Conservation (phyloP, 352 stramenopile genomes). For the Blastocystis sp. region DNA sequence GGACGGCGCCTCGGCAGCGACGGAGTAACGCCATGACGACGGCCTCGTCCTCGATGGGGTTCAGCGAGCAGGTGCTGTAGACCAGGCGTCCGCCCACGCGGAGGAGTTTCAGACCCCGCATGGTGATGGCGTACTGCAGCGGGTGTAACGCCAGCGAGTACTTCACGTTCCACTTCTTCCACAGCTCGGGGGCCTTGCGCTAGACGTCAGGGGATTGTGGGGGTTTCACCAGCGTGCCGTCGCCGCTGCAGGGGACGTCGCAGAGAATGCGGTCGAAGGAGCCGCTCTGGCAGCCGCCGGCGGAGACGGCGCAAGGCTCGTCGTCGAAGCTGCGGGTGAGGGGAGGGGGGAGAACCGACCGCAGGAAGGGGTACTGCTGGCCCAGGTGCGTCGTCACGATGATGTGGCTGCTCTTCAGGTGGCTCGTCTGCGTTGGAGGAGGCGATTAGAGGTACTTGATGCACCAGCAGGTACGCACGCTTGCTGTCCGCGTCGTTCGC, state of each 20-base stretch:
- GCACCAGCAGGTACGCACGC: conserved; percentile 92
- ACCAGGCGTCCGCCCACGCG: conserved; percentile 78
- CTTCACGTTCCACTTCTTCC: conserved; percentile 80
- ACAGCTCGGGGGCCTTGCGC: conserved; percentile 90
- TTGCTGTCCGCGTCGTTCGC: conserved; percentile 92
- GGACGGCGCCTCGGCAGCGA: conserved; percentile 72
- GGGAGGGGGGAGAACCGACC: background rate
- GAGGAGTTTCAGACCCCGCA: conserved; percentile 77
- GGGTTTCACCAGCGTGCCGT: conserved; percentile 77
- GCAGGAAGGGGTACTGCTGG: conserved; percentile 82
- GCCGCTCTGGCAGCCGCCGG: background rate
- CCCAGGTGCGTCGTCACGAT: conserved; percentile 88
- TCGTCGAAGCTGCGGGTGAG: background rate
- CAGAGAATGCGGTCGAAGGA: conserved; percentile 94
- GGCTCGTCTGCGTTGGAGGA: conserved; percentile 68
- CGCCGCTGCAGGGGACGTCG: conserved; percentile 91
- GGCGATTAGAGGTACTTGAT: conserved; percentile 66
- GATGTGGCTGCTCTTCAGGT: conserved; percentile 80
- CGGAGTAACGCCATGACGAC: conserved; percentile 89
- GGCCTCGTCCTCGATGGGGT: conserved; percentile 96
- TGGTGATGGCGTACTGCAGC: conserved; percentile 86
- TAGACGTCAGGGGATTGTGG: background rate
- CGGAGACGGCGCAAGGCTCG: background rate
- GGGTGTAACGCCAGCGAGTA: conserved; percentile 80
- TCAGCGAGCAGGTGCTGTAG: conserved; percentile 93